Evolutionary conservation across 345 rosid species (phyloP), one percentile per base, ranked within the genome.

Genomic region (Gossypium longicalyx): DNA sequence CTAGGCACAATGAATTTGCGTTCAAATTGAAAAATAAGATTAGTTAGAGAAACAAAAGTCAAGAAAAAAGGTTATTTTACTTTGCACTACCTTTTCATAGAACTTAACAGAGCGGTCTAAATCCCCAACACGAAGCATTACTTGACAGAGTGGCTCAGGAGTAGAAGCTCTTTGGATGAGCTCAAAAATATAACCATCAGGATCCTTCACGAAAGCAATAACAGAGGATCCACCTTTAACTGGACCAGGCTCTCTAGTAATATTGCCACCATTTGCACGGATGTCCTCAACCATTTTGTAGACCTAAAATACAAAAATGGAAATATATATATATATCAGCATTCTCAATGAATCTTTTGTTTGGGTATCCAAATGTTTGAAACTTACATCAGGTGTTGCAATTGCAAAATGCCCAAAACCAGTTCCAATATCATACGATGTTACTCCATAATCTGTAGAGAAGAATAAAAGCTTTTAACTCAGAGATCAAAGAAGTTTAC

Each of bases 321-420:
- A 71, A n/a, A 57, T 41, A 77, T 44, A 44, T 53, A 27, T 27
- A 27, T 41, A 77, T 44, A 44, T 48, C 72, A 41, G 48, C 56
- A 79, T 17, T 22, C 13, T 7, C 71, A 16, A 48, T 20, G 69
- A 73, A 67, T 2, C 7, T 3, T 16, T 65, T 49, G 62, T 8
- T 74, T 13, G 41, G 54, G 17, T 2, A 7, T 52, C 53, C 17
- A 27, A 54, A 8, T 20, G 45, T 38, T 56, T 3, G 34, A 1
- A 20, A 71, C 89, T 85, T 76, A 91, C 99, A 91, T 93, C 98
- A 79, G 81, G 80, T 70, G 99, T 90, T 49, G 94, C 84, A 76
- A 95, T 91, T 19, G 90, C 97, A 82, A 95, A 93, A 87, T 95
- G 98, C 67, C 98, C 98, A 73, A 93, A 91, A 12, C 99, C 97